Percentiles rank a stretch among this genome's conserved stretches.
Conservation (phyloP, 352 stramenopile species). For the Pythium monospermum region DNA sequence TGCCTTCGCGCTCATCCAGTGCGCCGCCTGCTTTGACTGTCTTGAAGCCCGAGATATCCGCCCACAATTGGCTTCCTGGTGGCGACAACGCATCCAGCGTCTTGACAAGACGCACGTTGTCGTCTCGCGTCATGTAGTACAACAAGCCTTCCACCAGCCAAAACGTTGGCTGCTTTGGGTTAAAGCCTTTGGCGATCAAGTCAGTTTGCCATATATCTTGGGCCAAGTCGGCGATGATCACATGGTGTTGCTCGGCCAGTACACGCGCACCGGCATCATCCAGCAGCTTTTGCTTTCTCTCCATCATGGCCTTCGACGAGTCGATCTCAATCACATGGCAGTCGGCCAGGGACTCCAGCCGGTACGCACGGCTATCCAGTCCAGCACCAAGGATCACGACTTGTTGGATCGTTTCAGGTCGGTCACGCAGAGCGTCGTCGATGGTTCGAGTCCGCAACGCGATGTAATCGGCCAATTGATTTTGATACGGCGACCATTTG, state of each 20-base stretch:
- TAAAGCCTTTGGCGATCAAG: constrained; percentile 32
- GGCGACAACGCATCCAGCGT: constrained; percentile 47
- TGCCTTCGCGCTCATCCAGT: constrained; percentile 17
- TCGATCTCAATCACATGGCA: constrained; percentile 52
- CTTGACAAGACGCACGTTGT: constrained; percentile 43
- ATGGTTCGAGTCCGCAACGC: constrained; percentile 40
- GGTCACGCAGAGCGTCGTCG: constrained; percentile 41
- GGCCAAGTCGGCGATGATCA: constrained; percentile 45
- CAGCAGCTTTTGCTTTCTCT: constrained; percentile 39
- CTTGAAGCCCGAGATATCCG: constrained; percentile 28
- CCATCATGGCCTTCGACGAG: constrained; percentile 32
- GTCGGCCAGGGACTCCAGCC: constrained; percentile 30
- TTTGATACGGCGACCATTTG: constrained; percentile 16
- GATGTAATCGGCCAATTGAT: constrained; percentile 19
- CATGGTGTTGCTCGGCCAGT: constrained; percentile 31
- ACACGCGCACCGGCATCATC: constrained; percentile 21
- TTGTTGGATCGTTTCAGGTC: constrained; percentile 35
- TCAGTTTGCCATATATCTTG: constrained; percentile 40
- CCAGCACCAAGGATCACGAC: constrained; percentile 49
- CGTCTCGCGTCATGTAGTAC: constrained; percentile 34
- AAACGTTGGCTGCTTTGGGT: constrained; percentile 42
- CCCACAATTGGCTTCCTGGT: constrained; percentile 40
- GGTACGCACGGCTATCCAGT: constrained; percentile 46
- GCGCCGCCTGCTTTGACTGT: constrained; percentile 9
- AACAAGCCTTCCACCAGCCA: constrained; percentile 51